Base-by-base conservation (phyloP, 225 moss, liverwort and hornwort genomes). In the Pseudisothecium myosuroides region DNA sequence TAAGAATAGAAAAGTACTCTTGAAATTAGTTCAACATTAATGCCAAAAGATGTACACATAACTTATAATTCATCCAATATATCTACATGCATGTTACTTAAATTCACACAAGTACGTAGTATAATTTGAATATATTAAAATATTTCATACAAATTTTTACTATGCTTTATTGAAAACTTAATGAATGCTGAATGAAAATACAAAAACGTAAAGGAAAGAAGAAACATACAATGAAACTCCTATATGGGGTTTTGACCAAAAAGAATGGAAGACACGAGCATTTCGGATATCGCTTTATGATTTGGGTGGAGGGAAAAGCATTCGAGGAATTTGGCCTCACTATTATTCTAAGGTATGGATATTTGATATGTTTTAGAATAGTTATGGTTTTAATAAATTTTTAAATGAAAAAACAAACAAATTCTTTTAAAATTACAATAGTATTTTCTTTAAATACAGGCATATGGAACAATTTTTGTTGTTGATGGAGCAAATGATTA, bases 281-380 rank as follows among this genome's bases (percentile, higher is more conserved):
- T 90, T 94, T 27, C 47, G 11, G 7, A 43, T 89, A 87, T 87
- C 17, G 0, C 16, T 91, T 6, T 91, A 91, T 85, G 94, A 94
- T 68, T 85, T 91, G 82, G 91, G 90, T 81, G 92, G 94, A 17
- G 61, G 92, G 14, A 92, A 84, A 74, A 92, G 90, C 63, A 63
- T 91, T 4, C 79, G 91, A 69, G 92, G 91, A 87, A 89, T 92
- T 88, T 92, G 94, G 92, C 89, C 92, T 75, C 86, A 92, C 10
- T 91, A 91, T 56, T 92, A 88, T 87, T 87, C 85, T 6, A 87
- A 92, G 49, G 92, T 92, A 31, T 23, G 4, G 10, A 16, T 14
- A n/a, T 10, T 14, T 24, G 1, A 28, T 58, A 47, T 34, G 3
- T 45, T 82, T 52, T 66, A 56, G 17, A 54, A 28, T 12, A 58